Evolutionary conservation across 2,329 filamentous ascomycete genomes (phyloP).

Genomic region (Cercospora sojina): DNA sequence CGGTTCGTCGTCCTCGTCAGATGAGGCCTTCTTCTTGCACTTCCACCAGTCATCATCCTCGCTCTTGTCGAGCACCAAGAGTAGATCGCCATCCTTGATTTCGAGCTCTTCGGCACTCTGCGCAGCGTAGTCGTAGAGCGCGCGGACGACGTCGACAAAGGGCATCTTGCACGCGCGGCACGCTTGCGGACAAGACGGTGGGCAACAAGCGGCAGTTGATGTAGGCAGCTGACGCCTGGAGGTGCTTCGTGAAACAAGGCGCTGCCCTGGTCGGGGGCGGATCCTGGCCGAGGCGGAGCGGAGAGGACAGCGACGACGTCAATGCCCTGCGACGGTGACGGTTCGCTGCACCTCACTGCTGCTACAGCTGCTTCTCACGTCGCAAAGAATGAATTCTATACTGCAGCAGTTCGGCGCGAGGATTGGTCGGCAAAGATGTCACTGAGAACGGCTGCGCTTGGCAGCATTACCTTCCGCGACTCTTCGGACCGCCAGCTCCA

Average conservation of each 20-base stretch:
- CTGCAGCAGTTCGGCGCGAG: background rate
- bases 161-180: constrained; percentile 60
- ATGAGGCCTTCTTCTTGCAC: constrained; percentile 80
- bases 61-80: constrained; percentile 85
- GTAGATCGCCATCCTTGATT: constrained; percentile 80
- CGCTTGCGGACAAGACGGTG: background rate
- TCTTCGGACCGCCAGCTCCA: background rate
- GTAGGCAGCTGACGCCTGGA: constrained; percentile 6
- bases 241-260: constrained; percentile 7
- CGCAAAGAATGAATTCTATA: background rate
- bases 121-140: constrained; percentile 88
- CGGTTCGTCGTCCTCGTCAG: constrained; percentile 87
- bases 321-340: background rate
- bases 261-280: background rate
- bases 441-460: background rate
- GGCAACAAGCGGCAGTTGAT: background rate
- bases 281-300: background rate
- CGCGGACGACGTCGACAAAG: constrained; percentile 87
- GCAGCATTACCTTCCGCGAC: background rate
- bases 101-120: constrained; percentile 82
- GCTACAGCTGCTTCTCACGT: background rate
- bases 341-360: background rate
- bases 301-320: background rate
- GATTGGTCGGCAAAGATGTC: constrained; percentile 5
- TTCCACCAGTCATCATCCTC: constrained; percentile 84